These are phyloP conservation scores for Ophiostoma quercus DNA, from an alignment of 2,329 filamentous ascomycete genomes.

Conservation along the genomic window DNA sequence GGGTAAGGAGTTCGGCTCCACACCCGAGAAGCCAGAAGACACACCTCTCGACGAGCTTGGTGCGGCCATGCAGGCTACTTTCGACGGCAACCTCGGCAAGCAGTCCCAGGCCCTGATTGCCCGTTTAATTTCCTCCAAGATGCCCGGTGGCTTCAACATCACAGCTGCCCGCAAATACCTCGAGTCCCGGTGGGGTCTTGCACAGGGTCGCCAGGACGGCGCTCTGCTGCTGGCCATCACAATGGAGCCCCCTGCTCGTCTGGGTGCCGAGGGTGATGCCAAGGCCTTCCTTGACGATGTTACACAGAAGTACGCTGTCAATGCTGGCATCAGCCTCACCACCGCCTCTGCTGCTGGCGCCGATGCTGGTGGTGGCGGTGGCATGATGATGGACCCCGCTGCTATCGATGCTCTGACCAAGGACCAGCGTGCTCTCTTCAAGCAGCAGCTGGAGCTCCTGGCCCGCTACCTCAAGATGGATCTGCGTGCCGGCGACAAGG, in stretches of 20 bases:
- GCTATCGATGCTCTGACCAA: slow-evolving; percentile 96
- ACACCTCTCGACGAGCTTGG: slow-evolving; percentile 92
- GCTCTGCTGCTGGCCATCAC: slow-evolving; percentile 83
- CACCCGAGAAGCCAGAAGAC: slow-evolving; percentile 97
- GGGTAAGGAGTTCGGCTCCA: slow-evolving; percentile 96
- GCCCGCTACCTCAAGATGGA: slow-evolving; percentile 97
- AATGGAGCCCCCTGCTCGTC: slow-evolving; percentile 81
- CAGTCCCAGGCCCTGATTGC: slow-evolving; percentile 91
- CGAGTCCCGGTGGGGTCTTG: slow-evolving; percentile 88
- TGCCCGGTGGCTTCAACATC: slow-evolving; percentile 99
- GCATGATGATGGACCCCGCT: slow-evolving; percentile 99
- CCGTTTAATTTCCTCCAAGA: slow-evolving; percentile 94
- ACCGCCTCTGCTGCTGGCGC: slow-evolving; percentile 68
- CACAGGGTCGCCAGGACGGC: slow-evolving; percentile 81
- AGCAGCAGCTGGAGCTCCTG: slow-evolving; percentile 93
- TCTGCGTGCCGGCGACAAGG: slow-evolving; percentile 92
- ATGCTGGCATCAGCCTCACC: slow-evolving; percentile 77
- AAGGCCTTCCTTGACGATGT: slow-evolving; percentile 89
- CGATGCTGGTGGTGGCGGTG: slow-evolving; percentile 64
- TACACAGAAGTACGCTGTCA: slow-evolving; percentile 80
- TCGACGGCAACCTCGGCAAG: slow-evolving; percentile 96
- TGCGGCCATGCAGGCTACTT: slow-evolving; percentile 95
- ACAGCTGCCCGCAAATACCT: slow-evolving; percentile 92
- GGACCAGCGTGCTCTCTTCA: slow-evolving; percentile 92
- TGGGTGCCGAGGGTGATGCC: slow-evolving; percentile 83